Conservation (phyloP, 768 basidiomycete species). For the Tephrocybe sp. region DNA sequence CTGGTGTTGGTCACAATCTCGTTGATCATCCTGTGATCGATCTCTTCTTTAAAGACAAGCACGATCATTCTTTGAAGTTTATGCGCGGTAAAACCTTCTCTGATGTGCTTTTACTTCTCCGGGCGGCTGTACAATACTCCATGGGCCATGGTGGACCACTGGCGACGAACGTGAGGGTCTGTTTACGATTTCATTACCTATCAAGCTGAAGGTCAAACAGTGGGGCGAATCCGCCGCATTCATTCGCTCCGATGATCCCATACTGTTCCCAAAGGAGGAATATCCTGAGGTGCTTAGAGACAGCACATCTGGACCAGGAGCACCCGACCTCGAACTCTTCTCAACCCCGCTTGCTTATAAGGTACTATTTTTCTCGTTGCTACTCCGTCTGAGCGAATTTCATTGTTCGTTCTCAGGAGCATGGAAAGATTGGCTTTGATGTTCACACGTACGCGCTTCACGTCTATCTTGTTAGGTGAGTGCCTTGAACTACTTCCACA, state of each 20-base stretch:
- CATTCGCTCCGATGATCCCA: constrained; percentile 45
- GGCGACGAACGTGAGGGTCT: constrained; percentile 45
- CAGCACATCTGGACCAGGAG: constrained; percentile 35
- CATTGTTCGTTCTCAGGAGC: constrained; percentile 24
- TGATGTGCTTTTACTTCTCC: constrained; percentile 29
- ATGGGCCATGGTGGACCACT: constrained; percentile 45
- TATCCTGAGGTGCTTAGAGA: constrained; percentile 31
- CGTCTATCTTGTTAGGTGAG: constrained; percentile 34
- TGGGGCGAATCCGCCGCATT: constrained; percentile 53
- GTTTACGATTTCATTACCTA: background rate
- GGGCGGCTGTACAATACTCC: constrained; percentile 40
- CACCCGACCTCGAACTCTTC: constrained; percentile 44
- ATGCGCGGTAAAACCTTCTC: constrained; percentile 26
- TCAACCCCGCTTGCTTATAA: constrained; percentile 38
- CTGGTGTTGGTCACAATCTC: constrained; percentile 73
- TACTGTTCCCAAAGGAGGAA: constrained; percentile 38
- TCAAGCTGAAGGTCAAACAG: constrained; percentile 28
- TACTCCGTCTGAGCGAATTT: background rate
- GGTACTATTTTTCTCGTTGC: constrained; percentile 14
- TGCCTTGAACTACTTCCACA: background rate
- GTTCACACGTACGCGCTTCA: constrained; percentile 39
- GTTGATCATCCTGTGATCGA: constrained; percentile 64
- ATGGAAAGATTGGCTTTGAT: constrained; percentile 33
- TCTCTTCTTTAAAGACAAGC: constrained; percentile 51
- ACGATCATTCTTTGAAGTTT: constrained; percentile 39